Conservation (phyloP, 805 yeast species). For the Jamesozyma piceae region DNA sequence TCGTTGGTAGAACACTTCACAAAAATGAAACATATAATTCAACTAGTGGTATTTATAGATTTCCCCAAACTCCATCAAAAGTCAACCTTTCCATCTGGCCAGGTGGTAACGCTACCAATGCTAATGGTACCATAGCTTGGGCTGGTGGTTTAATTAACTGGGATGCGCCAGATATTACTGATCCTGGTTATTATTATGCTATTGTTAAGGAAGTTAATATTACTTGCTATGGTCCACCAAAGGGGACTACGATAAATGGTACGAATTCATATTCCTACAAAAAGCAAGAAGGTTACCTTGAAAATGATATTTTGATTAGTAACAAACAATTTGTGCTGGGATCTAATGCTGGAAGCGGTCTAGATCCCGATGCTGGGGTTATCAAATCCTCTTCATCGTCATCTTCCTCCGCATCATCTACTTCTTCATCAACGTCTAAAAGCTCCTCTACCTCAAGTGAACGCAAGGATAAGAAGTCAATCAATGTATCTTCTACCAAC, state of each 20-base stretch:
- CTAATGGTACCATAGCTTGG: constrained; percentile 64
- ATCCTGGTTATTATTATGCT: constrained; percentile 77
- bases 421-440: background rate
- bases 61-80: constrained; percentile 68
- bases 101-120: constrained; percentile 49
- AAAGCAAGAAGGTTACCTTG: constrained; percentile 36
- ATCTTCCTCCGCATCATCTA: constrained; percentile 4
- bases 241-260: constrained; percentile 38
- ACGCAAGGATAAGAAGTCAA: background rate
- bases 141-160: constrained; percentile 85
- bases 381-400: constrained; percentile 3
- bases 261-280: constrained; percentile 47
- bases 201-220: constrained; percentile 51
- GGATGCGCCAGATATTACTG: constrained; percentile 61
- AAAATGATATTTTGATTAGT: constrained; percentile 48
- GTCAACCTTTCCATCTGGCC: constrained; percentile 74
- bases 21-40: constrained; percentile 52
- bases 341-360: constrained; percentile 55
- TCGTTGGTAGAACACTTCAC: constrained; percentile 51
- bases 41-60: constrained; percentile 48
- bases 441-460: background rate
- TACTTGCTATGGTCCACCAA: constrained; percentile 67
- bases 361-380: constrained; percentile 38
- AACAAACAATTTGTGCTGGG: constrained; percentile 54
- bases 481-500: background rate